Evolutionary conservation across 768 basidiomycete species (phyloP).

Genomic region (Mycena filopes): DNA sequence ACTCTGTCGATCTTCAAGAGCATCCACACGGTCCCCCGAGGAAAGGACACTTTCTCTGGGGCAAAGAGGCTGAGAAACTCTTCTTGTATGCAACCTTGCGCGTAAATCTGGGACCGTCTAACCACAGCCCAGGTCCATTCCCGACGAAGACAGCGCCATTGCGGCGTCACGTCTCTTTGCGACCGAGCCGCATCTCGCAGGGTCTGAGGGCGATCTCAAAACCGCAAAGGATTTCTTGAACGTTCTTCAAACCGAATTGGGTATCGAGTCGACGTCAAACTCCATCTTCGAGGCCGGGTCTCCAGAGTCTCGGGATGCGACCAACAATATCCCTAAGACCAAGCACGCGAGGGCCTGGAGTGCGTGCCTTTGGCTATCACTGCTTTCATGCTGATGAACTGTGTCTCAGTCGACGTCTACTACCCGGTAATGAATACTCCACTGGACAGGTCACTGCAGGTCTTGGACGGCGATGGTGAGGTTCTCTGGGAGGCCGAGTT

Average conservation of each 20-base stretch:
- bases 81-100: constrained; percentile 37
- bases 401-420: constrained; percentile 61
- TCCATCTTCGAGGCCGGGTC: constrained; percentile 71
- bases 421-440: constrained; percentile 81
- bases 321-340: constrained; percentile 55
- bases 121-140: constrained; percentile 54
- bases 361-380: constrained; percentile 6
- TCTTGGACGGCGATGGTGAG: constrained; percentile 61
- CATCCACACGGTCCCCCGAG: constrained; percentile 10
- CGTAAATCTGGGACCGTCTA: background rate
- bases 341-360: constrained; percentile 63
- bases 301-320: constrained; percentile 60
- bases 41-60: constrained; percentile 27
- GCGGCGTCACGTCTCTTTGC: constrained; percentile 63
- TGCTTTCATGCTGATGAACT: background rate
- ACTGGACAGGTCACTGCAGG: constrained; percentile 63
- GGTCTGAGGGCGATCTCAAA: constrained; percentile 62
- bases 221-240: constrained; percentile 67
- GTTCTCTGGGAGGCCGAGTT: constrained; percentile 70
- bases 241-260: constrained; percentile 63
- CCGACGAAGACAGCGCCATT: constrained; percentile 60
- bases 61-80: constrained; percentile 44
- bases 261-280: constrained; percentile 44
- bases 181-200: constrained; percentile 69
- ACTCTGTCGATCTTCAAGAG: constrained; percentile 1